Evolutionary conservation across 805 yeast species (phyloP).

Genomic region (Pichia ethanolica): DNA sequence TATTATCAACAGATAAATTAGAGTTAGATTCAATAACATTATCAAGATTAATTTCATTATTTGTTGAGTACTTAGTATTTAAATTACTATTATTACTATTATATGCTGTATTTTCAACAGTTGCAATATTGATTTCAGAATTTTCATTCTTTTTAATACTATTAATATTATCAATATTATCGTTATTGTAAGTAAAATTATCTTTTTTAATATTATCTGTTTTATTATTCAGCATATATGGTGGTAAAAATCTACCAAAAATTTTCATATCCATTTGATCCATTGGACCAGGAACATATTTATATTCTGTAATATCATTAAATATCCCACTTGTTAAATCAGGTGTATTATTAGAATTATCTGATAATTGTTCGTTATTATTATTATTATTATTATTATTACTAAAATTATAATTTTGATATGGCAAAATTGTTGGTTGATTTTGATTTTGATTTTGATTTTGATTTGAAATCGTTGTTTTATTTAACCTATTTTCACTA

Average conservation of each 20-base stretch:
- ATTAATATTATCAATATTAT: not conserved
- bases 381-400: no score
- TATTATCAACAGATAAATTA: no score
- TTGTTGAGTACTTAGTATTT: no score
- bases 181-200: not conserved
- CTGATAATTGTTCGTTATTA: no score
- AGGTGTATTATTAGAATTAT: not conserved
- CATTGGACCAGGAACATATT: conserved; percentile 73
- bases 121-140: not conserved
- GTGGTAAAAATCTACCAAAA: conserved; percentile 78
- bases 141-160: not conserved
- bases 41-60: not conserved
- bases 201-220: conserved; percentile 5
- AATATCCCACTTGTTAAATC: not conserved
- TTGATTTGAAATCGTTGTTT: no score
- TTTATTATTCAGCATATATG: conserved; percentile 57
- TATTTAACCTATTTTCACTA: no score
- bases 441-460: no score
- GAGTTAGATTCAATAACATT: no score
- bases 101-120: no score
- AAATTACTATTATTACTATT: no score
- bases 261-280: conserved; percentile 79
- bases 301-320: conserved; percentile 13
- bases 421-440: not conserved
- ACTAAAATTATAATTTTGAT: not conserved